Evolutionary conservation across 495 filamentous ascomycete species (phyloP).

Genomic region (Cercophora sp.): DNA sequence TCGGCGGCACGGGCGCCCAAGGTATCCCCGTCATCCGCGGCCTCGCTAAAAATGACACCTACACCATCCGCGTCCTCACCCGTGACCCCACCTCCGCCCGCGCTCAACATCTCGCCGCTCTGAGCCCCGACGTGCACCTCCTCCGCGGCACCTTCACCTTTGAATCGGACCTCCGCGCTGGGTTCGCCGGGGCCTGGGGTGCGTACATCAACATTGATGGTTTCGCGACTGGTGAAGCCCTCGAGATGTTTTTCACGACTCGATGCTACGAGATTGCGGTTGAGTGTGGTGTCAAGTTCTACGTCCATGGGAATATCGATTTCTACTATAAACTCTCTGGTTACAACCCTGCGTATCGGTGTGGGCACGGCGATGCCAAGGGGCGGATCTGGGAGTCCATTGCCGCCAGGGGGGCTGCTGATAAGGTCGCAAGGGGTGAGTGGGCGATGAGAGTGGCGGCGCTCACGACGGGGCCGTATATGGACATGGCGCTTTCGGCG

Average conservation of each 20-base stretch:
- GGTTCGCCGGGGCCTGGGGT: constrained; percentile 41
- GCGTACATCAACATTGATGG: constrained; percentile 55
- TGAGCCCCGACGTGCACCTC: constrained; percentile 39
- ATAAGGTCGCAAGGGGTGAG: constrained; percentile 26
- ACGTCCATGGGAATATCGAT: constrained; percentile 49
- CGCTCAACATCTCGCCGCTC: constrained; percentile 35
- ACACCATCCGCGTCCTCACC: constrained; percentile 48
- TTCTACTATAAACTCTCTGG: constrained; percentile 44
- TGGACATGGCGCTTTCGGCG: constrained; percentile 44
- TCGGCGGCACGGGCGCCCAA: constrained; percentile 56
- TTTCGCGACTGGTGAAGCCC: constrained; percentile 50
- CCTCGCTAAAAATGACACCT: constrained; percentile 37
- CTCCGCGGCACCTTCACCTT: constrained; percentile 44
- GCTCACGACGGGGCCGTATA: constrained; percentile 52
- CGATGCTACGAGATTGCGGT: constrained; percentile 53
- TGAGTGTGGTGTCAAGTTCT: constrained; percentile 48
- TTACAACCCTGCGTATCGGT: constrained; percentile 42
- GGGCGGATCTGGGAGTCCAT: constrained; percentile 52
- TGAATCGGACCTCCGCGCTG: constrained; percentile 41
- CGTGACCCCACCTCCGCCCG: constrained; percentile 37
- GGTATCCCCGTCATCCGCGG: constrained; percentile 47
- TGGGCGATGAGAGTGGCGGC: constrained; percentile 44
- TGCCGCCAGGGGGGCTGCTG: constrained; percentile 24
- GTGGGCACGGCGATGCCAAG: constrained; percentile 54
- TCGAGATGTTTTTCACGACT: constrained; percentile 53